Evolutionary conservation across 148 eudicot genomes (phyloP).

Genomic region (Euryodendron excelsum): DNA sequence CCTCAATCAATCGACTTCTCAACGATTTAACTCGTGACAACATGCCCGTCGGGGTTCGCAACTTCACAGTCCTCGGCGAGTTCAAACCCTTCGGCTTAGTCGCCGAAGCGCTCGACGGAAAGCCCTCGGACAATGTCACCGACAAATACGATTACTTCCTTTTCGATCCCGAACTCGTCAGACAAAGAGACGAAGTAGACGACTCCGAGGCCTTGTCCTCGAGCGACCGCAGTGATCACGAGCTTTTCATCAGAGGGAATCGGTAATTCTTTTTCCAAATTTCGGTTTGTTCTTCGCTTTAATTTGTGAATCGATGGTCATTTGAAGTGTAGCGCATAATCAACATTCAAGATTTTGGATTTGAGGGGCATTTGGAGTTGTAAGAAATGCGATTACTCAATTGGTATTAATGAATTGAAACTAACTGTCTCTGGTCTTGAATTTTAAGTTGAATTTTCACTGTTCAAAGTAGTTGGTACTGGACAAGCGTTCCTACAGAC

Average conservation of each 20-base stretch:
- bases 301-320: not conserved
- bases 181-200: conserved; percentile 39
- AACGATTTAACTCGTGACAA: too few relatives aligned
- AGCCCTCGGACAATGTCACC: conserved; percentile 40
- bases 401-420: not conserved
- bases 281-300: too few relatives aligned
- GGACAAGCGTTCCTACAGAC: too few relatives aligned
- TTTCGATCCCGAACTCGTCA: conserved; percentile 57
- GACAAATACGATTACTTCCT: conserved; percentile 66
- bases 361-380: not conserved
- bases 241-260: conserved; percentile 80
- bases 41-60: conserved; percentile 61
- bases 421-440: not conserved
- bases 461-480: too few relatives aligned
- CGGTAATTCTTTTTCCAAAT: conserved; percentile 32
- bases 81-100: conserved; percentile 89
- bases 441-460: too few relatives aligned
- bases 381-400: not conserved
- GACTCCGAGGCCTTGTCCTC: conserved; percentile 28
- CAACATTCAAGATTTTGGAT: not conserved
- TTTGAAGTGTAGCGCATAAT: not conserved
- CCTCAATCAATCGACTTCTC: too few relatives aligned
- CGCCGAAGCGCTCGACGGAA: conserved; percentile 84
- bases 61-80: conserved; percentile 70
- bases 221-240: conserved; percentile 62